Evolutionary conservation across 2,329 filamentous ascomycete genomes (phyloP).

Genomic region (Apiospora malaysiana): DNA sequence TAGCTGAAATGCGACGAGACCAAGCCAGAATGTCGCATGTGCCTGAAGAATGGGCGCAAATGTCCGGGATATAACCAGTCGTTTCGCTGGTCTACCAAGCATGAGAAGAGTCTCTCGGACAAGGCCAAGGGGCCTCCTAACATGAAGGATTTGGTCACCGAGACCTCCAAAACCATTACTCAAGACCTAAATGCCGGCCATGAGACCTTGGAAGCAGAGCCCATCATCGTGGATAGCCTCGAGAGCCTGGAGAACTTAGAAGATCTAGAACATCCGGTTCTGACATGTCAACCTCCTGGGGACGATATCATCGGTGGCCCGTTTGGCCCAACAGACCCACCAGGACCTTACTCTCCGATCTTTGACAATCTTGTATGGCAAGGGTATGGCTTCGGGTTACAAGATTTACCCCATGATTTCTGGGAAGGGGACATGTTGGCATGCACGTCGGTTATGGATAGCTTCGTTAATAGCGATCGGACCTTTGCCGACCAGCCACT

Average conservation of each 20-base stretch:
- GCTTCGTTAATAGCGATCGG: background rate
- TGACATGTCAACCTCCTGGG: background rate
- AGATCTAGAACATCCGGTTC: background rate
- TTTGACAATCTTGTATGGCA: conserved; percentile 25
- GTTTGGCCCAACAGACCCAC: background rate
- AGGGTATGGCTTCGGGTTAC: conserved; percentile 26
- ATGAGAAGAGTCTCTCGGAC: conserved; percentile 37
- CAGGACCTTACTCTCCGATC: conserved; percentile 9
- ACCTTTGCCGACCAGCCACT: conserved; percentile 15
- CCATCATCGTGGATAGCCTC: background rate
- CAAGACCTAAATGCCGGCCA: background rate
- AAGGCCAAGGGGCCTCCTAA: conserved; percentile 24
- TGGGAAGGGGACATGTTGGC: conserved; percentile 24
- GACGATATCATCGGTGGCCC: background rate
- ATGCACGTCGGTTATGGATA: background rate
- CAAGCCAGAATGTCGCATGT: conserved; percentile 37
- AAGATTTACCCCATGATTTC: conserved; percentile 27
- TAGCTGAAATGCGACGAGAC: conserved; percentile 43
- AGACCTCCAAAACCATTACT: conserved; percentile 23
- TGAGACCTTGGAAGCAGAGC: background rate
- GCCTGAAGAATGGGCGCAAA: conserved; percentile 36
- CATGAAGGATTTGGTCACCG: conserved; percentile 24
- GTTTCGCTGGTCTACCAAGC: conserved; percentile 50
- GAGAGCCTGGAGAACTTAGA: conserved; percentile 1
- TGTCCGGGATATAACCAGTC: conserved; percentile 41